phyloP scores from a whole-genome alignment of 23 red algal species.

The Gracilariopsis chorda region DNA sequence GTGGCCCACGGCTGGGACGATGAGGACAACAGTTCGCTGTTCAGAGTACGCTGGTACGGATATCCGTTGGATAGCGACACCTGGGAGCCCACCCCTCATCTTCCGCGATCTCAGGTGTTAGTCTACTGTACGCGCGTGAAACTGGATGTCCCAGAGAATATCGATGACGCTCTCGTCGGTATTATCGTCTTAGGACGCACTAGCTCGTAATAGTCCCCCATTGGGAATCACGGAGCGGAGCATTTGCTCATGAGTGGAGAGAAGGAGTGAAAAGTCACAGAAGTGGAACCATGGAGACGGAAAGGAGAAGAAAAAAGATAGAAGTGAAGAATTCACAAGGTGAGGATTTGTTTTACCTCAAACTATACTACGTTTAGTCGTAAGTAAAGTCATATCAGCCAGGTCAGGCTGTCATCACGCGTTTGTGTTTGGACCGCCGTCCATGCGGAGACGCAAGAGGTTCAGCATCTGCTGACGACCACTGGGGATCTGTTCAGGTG shows the following conservation, averaged over 20 bases:
- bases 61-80: not conserved
- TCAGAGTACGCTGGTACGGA: not conserved
- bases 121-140: not conserved
- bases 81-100: not conserved
- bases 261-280: too few species aligned
- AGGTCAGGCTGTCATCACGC: not conserved
- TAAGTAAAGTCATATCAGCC: not conserved
- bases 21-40: not conserved
- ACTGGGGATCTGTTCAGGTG: not conserved
- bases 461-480: not conserved
- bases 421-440: not conserved
- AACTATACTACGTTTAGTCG: not conserved
- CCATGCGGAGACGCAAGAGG: not conserved
- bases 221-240: too few species aligned
- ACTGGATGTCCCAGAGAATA: not conserved
- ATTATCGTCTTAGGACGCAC: not conserved
- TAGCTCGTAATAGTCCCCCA: not conserved
- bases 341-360: not conserved
- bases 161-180: not conserved
- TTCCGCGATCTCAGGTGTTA: not conserved
- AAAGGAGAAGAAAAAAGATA: not conserved
- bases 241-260: too few species aligned
- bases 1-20: not conserved
- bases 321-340: not conserved
- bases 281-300: too few species aligned